Percentiles rank a stretch among this genome's conserved stretches.
phyloP scores from a whole-genome alignment of 2,329 filamentous ascomycete genomes.

The Pyrenophora tritici-repentis region DNA sequence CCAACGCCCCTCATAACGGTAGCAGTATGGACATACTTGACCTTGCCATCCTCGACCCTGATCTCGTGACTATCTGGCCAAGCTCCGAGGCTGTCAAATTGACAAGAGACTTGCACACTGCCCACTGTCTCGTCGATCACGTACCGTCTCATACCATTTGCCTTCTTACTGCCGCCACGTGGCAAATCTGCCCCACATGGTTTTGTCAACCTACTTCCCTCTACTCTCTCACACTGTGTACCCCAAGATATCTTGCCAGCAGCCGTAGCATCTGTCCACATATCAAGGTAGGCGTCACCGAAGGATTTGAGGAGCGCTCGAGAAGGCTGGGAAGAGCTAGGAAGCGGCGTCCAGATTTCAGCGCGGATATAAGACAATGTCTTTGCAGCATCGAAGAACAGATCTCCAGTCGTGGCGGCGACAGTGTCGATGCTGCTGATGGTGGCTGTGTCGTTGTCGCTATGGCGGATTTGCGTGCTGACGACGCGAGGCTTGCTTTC shows the following conservation, averaged over 20 bases:
- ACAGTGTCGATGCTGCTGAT: constrained; percentile 37
- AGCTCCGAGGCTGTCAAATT: constrained; percentile 36
- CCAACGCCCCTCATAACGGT: constrained; percentile 26
- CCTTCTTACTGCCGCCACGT: constrained; percentile 30
- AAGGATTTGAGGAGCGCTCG: constrained; percentile 34
- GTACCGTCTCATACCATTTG: constrained; percentile 36
- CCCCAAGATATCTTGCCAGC: constrained; percentile 38
- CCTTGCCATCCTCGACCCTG: constrained; percentile 32
- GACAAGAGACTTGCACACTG: constrained; percentile 38
- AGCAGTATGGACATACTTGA: constrained; percentile 42
- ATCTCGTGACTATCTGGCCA: constrained; percentile 41
- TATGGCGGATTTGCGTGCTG: constrained; percentile 34
- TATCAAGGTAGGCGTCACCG: constrained; percentile 39
- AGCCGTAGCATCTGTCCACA: constrained; percentile 39
- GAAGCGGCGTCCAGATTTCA: constrained; percentile 33
- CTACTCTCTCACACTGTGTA: constrained; percentile 36
- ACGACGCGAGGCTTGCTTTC: constrained; percentile 35
- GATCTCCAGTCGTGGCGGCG: constrained; percentile 34
- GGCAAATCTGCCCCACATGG: constrained; percentile 33
- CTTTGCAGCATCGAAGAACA: constrained; percentile 38
- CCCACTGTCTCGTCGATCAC: constrained; percentile 37
- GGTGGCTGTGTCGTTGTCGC: constrained; percentile 25
- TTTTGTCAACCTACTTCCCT: constrained; percentile 30
- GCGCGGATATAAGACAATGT: constrained; percentile 33
- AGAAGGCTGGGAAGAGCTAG: constrained; percentile 23